Conservation (phyloP, 2,329 filamentous ascomycete genomes). For the Geoglossum cookeanum region DNA sequence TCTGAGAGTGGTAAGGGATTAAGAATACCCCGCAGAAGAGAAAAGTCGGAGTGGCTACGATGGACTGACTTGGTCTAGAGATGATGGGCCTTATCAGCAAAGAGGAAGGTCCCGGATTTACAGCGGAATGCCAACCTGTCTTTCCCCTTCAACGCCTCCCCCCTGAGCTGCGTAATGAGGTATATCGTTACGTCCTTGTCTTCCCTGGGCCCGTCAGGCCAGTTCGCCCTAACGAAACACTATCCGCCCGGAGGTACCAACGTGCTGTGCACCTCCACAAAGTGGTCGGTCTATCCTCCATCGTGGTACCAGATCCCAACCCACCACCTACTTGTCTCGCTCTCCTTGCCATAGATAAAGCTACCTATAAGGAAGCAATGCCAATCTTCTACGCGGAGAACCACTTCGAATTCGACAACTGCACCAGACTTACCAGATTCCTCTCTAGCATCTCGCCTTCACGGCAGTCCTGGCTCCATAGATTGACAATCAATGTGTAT, state of each 20-base stretch:
- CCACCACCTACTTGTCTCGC: neutral
- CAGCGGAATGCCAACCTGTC: too few species aligned
- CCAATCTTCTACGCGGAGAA: neutral
- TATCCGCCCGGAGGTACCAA: neutral
- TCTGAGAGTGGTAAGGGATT: too few species aligned
- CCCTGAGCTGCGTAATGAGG: neutral
- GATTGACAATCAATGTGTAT: too few species aligned
- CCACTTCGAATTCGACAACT: neutral
- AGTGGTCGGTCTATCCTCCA: too few species aligned
- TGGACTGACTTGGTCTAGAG: too few species aligned
- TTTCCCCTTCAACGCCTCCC: conserved; percentile 1
- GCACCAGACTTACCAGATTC: neutral
- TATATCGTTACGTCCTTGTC: neutral
- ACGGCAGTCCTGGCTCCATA: neutral
- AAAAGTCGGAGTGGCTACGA: too few species aligned
- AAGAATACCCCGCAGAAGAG: too few species aligned
- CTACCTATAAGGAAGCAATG: neutral
- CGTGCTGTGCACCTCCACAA: neutral
- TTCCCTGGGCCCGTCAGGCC: neutral
- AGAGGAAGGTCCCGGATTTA: too few species aligned
- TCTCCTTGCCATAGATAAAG: neutral
- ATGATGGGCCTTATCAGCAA: too few species aligned
- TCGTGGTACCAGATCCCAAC: neutral
- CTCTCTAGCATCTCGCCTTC: neutral
- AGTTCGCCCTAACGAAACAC: neutral